These are phyloP conservation scores for Epipyxis sp. DNA, from an alignment of 108 stramenopile genomes.

Conservation along the genomic window DNA sequence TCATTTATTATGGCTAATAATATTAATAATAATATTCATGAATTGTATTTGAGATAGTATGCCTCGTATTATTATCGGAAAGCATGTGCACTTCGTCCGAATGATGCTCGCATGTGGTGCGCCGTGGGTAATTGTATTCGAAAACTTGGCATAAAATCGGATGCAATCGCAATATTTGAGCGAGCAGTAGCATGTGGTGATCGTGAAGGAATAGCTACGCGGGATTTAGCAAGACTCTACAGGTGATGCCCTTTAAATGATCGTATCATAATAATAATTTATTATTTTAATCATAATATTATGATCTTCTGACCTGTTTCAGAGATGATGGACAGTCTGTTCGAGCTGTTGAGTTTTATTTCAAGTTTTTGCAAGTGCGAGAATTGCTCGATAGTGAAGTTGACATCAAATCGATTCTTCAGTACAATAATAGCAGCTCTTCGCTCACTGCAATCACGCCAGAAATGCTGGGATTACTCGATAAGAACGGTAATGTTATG, in stretches of 20 bases:
- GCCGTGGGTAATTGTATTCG: constrained; percentile 81
- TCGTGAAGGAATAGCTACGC: constrained; percentile 84
- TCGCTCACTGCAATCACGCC: background rate
- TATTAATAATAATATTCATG: no score
- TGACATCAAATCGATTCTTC: background rate
- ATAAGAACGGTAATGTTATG: no score
- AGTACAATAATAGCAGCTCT: background rate
- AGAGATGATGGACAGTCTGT: constrained; percentile 70
- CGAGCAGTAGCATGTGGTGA: constrained; percentile 78
- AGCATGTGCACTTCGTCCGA: constrained; percentile 83
- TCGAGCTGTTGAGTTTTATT: constrained; percentile 84
- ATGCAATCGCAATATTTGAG: constrained; percentile 85
- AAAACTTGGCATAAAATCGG: constrained; percentile 59
- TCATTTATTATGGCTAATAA: no score
- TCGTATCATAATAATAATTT: no score
- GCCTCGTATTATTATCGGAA: constrained; percentile 91
- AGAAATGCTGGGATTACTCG: no score
- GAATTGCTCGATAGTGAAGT: constrained; percentile 35
- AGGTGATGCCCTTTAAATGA: no score
- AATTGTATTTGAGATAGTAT: no score
- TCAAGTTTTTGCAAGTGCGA: constrained; percentile 65
- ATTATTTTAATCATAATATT: no score
- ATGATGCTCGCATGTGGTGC: constrained; percentile 98
- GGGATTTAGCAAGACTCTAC: constrained; percentile 80
- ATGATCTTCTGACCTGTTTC: no score